Conservation (phyloP, 108 stramenopile species). For the Cyclotella distinguenda region DNA sequence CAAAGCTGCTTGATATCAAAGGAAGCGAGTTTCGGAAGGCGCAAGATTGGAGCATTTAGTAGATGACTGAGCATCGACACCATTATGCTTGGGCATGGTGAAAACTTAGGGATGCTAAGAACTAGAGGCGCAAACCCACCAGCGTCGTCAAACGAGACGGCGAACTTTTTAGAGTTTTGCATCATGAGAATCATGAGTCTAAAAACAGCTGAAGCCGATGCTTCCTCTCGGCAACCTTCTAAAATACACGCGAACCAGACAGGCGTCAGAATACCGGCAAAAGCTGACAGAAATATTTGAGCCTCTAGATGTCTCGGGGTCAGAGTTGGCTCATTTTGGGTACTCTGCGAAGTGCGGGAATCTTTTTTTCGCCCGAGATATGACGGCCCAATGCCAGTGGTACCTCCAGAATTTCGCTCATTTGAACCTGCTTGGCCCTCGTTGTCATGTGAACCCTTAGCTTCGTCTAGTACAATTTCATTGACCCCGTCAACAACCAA, state of each 20-base stretch:
- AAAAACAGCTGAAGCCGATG: slow-evolving; percentile 77
- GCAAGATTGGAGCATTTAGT: slow-evolving; percentile 77
- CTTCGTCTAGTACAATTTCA: slow-evolving; percentile 74
- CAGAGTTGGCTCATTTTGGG: slow-evolving; percentile 39
- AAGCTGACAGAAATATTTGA: slow-evolving; percentile 83
- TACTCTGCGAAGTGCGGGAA: slow-evolving; percentile 12
- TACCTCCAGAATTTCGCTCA: slow-evolving; percentile 76
- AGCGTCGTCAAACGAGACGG: slow-evolving; percentile 63
- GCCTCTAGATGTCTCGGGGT: slow-evolving; percentile 85
- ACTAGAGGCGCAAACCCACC: slow-evolving; percentile 87
- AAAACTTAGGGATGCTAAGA: slow-evolving; percentile 83
- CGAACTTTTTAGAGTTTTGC: slow-evolving; percentile 78
- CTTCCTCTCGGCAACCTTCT: slow-evolving; percentile 88
- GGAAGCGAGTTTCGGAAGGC: slow-evolving; percentile 69
- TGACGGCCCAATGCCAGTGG: slow-evolving; percentile 62
- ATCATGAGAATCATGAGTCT: slow-evolving; percentile 88
- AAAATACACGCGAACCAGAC: slow-evolving; percentile 90
- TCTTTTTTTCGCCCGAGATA: slow-evolving; percentile 55
- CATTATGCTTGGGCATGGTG: slow-evolving; percentile 76
- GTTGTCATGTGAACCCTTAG: slow-evolving; percentile 37
- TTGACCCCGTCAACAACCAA: slow-evolving; percentile 89
- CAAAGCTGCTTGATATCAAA: slow-evolving; percentile 76
- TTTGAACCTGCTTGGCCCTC: slow-evolving; percentile 47
- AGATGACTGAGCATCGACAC: slow-evolving; percentile 82
- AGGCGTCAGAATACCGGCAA: slow-evolving; percentile 83